Percentiles rank a stretch among this genome's conserved stretches.
phyloP scores from a whole-genome alignment of 2,329 filamentous ascomycete genomes.

The Whalleya microplaca region DNA sequence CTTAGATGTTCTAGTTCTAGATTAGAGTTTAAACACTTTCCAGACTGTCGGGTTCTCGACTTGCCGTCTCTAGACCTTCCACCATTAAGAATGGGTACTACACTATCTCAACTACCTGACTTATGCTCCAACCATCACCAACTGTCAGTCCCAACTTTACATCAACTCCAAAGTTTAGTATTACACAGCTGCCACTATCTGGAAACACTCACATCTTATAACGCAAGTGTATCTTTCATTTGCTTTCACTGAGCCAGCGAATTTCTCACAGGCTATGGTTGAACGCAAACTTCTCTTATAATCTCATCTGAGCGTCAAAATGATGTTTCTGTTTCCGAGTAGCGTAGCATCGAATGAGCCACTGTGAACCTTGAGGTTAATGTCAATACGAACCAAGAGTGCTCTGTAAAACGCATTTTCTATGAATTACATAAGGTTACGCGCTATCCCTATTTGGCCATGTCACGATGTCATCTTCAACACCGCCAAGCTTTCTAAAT shows the following conservation, averaged over 20 bases:
- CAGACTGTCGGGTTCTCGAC: not conserved
- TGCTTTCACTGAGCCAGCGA: too few relatives aligned
- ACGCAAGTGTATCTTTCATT: too few relatives aligned
- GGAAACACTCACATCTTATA: too few relatives aligned
- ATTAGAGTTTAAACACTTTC: not conserved
- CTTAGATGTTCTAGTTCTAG: not conserved
- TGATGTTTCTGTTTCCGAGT: too few relatives aligned
- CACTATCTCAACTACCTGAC: not conserved
- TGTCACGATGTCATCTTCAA: slow-evolving; percentile 18
- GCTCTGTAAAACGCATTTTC: not conserved
- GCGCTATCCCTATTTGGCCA: slow-evolving; percentile 4
- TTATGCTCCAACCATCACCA: not conserved
- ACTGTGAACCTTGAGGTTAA: too few relatives aligned
- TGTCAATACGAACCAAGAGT: not conserved
- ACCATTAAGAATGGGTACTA: not conserved
- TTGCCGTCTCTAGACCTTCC: not conserved
- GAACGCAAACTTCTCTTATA: too few relatives aligned
- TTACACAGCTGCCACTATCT: too few relatives aligned
- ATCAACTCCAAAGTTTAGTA: too few relatives aligned
- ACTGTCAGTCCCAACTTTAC: too few relatives aligned
- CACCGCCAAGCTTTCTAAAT: slow-evolving; percentile 8
- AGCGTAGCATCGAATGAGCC: too few relatives aligned
- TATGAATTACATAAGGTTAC: not conserved
- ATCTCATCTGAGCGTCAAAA: too few relatives aligned
- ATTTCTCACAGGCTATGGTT: too few relatives aligned